These are phyloP conservation scores for Monosporozyma yasuniensis DNA, from an alignment of 805 yeast species.

Conservation along the genomic window DNA sequence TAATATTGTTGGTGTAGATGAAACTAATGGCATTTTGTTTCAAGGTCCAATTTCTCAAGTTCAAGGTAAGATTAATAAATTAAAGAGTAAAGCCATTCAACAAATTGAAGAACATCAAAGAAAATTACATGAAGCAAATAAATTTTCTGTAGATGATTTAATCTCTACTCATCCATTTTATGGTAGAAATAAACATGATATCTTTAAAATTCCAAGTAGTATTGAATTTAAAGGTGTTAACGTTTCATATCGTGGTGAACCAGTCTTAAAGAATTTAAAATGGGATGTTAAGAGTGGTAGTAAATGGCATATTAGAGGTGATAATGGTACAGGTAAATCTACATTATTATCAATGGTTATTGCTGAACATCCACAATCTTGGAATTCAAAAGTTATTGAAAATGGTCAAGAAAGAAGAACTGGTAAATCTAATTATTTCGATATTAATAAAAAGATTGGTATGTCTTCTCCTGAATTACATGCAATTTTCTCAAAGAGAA, in stretches of 20 bases:
- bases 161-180: constrained; percentile 20
- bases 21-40: constrained; percentile 39
- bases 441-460: constrained; percentile 71
- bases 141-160: constrained; percentile 14
- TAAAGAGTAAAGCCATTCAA: constrained; percentile 12
- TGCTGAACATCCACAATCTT: constrained; percentile 94
- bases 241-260: constrained; percentile 55
- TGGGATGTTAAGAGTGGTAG: constrained; percentile 68
- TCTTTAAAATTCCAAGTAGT: constrained; percentile 17
- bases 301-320: constrained; percentile 83
- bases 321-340: constrained; percentile 90
- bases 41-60: constrained; percentile 38
- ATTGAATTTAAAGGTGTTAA: constrained; percentile 54
- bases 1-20: constrained; percentile 55
- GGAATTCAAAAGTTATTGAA: constrained; percentile 66
- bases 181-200: constrained; percentile 7
- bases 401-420: constrained; percentile 56
- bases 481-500: constrained; percentile 58
- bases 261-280: constrained; percentile 47
- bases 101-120: neutral
- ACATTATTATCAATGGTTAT: constrained; percentile 77
- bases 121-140: neutral
- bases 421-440: constrained; percentile 69
- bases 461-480: constrained; percentile 89
- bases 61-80: constrained; percentile 13